A percentile compares a stretch with the other conserved stretches of the same genome.
These are phyloP conservation scores for Coffea canephora DNA, from an alignment of 257 asterid genomes.

Conservation along the genomic window DNA sequence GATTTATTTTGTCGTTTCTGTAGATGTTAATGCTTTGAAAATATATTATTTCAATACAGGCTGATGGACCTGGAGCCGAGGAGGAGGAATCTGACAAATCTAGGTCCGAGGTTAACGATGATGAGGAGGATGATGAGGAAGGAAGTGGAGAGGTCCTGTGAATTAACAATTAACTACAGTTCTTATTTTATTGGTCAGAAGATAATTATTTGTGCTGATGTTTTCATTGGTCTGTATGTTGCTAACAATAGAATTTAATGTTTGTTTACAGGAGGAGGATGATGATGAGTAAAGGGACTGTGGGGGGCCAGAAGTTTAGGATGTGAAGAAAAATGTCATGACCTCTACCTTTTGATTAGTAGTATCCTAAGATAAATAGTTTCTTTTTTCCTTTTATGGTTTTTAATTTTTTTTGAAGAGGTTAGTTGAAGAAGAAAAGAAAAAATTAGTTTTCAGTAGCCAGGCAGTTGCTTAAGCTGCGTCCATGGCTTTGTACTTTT, in stretches of 20 bases:
- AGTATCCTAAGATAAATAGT: constrained; percentile 19
- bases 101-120: constrained; percentile 34
- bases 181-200: neutral
- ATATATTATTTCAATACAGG: constrained; percentile 1
- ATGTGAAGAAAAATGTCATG: constrained; percentile 9
- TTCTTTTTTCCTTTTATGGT: neutral
- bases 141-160: constrained; percentile 30
- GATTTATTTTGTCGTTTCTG: no score
- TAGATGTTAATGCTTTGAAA: neutral
- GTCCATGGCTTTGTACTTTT: constrained; percentile 16
- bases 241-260: neutral
- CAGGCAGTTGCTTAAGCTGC: neutral
- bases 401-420: constrained; percentile 5
- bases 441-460: constrained; percentile 3
- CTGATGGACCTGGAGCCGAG: constrained; percentile 24
- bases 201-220: neutral
- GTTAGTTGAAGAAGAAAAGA: constrained; percentile 1
- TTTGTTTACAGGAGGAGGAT: constrained; percentile 7
- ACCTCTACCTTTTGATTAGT: constrained; percentile 12
- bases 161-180: neutral
- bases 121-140: constrained; percentile 30
- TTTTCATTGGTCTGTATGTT: neutral
- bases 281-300: constrained; percentile 18
- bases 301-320: constrained; percentile 2
- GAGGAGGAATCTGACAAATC: constrained; percentile 38